These are phyloP conservation scores for Aspergillus pseudoglaucus DNA, from an alignment of 2,329 filamentous ascomycete genomes.

Conservation along the genomic window DNA sequence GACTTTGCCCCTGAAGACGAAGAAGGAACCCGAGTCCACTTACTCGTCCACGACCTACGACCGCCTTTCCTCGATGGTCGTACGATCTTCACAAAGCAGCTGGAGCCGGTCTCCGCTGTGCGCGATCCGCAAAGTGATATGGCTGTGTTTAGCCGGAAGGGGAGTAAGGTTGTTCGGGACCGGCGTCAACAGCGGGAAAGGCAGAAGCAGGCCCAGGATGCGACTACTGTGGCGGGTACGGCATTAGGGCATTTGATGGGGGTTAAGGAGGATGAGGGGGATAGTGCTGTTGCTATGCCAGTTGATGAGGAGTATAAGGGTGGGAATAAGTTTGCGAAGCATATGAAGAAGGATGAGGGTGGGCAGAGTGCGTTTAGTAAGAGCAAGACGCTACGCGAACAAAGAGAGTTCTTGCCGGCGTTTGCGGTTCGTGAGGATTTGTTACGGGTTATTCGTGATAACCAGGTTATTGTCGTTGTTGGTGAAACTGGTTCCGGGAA, in stretches of 20 bases:
- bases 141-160: slow-evolving; percentile 95
- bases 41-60: slow-evolving; percentile 86
- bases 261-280: slow-evolving; percentile 79
- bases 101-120: slow-evolving; percentile 90
- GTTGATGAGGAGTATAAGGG: slow-evolving; percentile 63
- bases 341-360: slow-evolving; percentile 80
- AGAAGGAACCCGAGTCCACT: slow-evolving; percentile 79
- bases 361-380: slow-evolving; percentile 84
- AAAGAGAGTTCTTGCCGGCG: slow-evolving; percentile 86
- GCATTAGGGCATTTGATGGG: slow-evolving; percentile 92
- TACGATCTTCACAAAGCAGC: slow-evolving; percentile 93
- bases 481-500: slow-evolving; percentile 97
- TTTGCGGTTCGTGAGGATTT: slow-evolving; percentile 95
- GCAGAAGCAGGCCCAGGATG: slow-evolving; percentile 89
- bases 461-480: slow-evolving; percentile 94
- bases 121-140: slow-evolving; percentile 94
- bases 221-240: slow-evolving; percentile 87
- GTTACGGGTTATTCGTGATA: slow-evolving; percentile 84
- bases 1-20: slow-evolving; percentile 82
- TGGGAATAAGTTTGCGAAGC: slow-evolving; percentile 75
- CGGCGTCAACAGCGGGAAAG: slow-evolving; percentile 86
- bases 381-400: slow-evolving; percentile 82
- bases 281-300: slow-evolving; percentile 74
- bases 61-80: slow-evolving; percentile 92
- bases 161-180: slow-evolving; percentile 87